A percentile compares a stretch with the other conserved stretches of the same genome.
phyloP scores from a whole-genome alignment of 2,329 filamentous ascomycete genomes.

The Curvularia sp. region DNA sequence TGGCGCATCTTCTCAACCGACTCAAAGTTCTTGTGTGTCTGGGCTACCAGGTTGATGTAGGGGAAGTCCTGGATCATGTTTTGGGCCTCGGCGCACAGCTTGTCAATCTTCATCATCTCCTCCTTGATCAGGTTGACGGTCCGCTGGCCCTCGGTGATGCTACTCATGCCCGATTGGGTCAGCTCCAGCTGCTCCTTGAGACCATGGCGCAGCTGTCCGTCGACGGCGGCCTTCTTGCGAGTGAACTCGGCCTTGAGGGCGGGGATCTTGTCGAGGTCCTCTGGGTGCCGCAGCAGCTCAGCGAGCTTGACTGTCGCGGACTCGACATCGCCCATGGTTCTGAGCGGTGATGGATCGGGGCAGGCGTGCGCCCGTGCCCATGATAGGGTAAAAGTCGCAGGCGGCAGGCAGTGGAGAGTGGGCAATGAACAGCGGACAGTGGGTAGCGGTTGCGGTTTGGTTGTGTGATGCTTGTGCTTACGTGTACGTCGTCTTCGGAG shows the following conservation, averaged over 20 bases:
- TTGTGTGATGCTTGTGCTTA: background rate
- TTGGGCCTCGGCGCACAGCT: slow-evolving; percentile 94
- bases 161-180: slow-evolving; percentile 90
- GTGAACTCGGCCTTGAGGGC: slow-evolving; percentile 89
- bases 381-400: slow-evolving; percentile 20
- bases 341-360: slow-evolving; percentile 15
- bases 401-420: background rate
- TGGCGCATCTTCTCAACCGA: slow-evolving; percentile 92
- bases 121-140: slow-evolving; percentile 93
- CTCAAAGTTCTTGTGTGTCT: slow-evolving; percentile 95
- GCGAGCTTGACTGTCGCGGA: slow-evolving; percentile 77
- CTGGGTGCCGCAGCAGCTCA: slow-evolving; percentile 91
- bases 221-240: slow-evolving; percentile 90
- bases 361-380: slow-evolving; percentile 30
- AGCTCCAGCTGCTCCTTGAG: slow-evolving; percentile 92
- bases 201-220: slow-evolving; percentile 86
- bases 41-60: slow-evolving; percentile 87
- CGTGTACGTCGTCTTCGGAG: slow-evolving; percentile 6
- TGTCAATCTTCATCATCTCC: slow-evolving; percentile 98
- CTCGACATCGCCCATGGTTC: slow-evolving; percentile 68
- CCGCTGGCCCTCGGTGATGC: slow-evolving; percentile 87
- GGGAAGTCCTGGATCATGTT: slow-evolving; percentile 97
- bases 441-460: background rate
- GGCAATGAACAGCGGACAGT: background rate
- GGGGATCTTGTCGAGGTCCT: slow-evolving; percentile 95